Conservation (phyloP, 83 land plant genomes). For the Isoetes engelmannii region DNA sequence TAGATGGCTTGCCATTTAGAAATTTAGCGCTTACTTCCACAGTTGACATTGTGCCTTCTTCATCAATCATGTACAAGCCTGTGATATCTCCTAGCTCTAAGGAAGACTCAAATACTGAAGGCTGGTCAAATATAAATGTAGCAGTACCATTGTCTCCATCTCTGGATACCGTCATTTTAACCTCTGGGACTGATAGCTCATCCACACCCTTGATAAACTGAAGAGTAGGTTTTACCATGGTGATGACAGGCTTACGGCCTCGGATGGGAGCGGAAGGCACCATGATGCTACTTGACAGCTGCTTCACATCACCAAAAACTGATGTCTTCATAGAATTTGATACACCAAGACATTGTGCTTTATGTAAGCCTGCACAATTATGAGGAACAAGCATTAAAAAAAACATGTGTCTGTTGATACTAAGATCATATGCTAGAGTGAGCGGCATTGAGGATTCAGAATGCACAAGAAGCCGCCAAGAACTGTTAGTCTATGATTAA, state of each 20-base stretch:
- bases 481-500: too few relatives aligned
- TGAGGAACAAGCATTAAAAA: too few relatives aligned
- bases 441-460: too few relatives aligned
- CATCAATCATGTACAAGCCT: constrained; percentile 95
- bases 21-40: constrained; percentile 97
- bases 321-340: too few relatives aligned
- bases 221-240: constrained; percentile 63
- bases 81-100: constrained; percentile 92
- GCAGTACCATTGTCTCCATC: constrained; percentile 93
- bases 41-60: constrained; percentile 85
- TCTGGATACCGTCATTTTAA: constrained; percentile 71
- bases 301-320: too few relatives aligned
- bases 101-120: constrained; percentile 93
- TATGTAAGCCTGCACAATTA: too few relatives aligned
- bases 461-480: too few relatives aligned
- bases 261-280: too few relatives aligned
- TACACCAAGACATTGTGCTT: too few relatives aligned
- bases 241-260: constrained; percentile 12
- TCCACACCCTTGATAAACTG: constrained; percentile 92
- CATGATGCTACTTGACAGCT: too few relatives aligned
- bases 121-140: constrained; percentile 68
- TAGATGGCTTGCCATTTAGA: constrained; percentile 83
- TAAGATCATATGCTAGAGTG: too few relatives aligned
- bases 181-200: constrained; percentile 91
- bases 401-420: too few relatives aligned